Conservation (phyloP, 2,329 filamentous ascomycete species). For the Hypomyces perniciosus region DNA sequence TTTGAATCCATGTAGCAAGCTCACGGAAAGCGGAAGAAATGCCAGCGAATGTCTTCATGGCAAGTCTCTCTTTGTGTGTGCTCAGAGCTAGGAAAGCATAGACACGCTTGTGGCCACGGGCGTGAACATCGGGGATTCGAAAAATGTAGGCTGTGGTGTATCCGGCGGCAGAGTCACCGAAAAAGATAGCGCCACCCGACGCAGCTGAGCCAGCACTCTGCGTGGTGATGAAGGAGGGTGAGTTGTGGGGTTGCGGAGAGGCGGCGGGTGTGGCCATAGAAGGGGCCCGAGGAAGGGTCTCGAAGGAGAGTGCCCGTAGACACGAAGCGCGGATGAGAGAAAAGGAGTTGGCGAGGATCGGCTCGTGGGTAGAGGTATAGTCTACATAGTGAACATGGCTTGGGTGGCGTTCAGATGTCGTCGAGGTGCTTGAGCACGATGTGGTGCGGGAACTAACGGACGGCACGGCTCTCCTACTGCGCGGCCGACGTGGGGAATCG, state of each 20-base stretch:
- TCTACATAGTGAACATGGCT: conserved; percentile 60
- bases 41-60: conserved; percentile 61
- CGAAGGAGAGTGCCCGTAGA: conserved; percentile 59
- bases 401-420: conserved; percentile 36
- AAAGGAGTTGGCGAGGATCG: conserved; percentile 55
- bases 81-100: conserved; percentile 62
- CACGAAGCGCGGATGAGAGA: conserved; percentile 62
- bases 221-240: conserved; percentile 48
- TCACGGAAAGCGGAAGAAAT: conserved; percentile 58
- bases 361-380: conserved; percentile 64
- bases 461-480: conserved; percentile 37
- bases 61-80: conserved; percentile 58
- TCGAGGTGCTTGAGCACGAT: conserved; percentile 50
- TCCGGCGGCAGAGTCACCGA: conserved; percentile 58
- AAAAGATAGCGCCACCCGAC: conserved; percentile 62
- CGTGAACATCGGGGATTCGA: conserved; percentile 61
- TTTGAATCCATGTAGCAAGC: conserved; percentile 59
- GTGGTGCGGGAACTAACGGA: conserved; percentile 39
- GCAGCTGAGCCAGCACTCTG: conserved; percentile 48
- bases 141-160: conserved; percentile 68
- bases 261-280: conserved; percentile 34
- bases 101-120: conserved; percentile 61
- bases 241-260: conserved; percentile 30
- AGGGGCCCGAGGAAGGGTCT: conserved; percentile 55
- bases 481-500: conserved; percentile 32